Conservation (phyloP, 1,284 basidiomycete genomes). For the Waitea zeae region DNA sequence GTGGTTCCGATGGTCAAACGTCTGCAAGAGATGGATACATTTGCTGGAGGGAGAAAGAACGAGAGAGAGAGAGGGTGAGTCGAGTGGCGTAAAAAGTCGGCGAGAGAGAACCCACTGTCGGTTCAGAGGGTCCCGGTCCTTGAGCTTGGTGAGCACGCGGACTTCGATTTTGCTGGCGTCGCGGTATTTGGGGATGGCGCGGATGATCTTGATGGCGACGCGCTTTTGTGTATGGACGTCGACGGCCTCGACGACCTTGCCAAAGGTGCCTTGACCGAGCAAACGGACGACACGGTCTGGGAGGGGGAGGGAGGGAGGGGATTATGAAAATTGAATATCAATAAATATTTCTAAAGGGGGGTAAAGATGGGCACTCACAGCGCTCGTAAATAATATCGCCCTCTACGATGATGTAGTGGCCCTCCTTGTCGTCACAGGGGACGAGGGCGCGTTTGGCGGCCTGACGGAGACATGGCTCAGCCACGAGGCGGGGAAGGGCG, state of each 20-base stretch:
- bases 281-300: conserved; percentile 80
- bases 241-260: conserved; percentile 93
- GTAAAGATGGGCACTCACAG: conserved; percentile 47
- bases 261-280: conserved; percentile 96
- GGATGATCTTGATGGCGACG: conserved; percentile 98
- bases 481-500: conserved; percentile 10
- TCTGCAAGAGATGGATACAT: conserved; percentile 92
- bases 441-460: conserved; percentile 40
- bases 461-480: too few species aligned
- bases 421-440: conserved; percentile 86
- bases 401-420: conserved; percentile 84
- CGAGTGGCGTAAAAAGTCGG: conserved; percentile 5
- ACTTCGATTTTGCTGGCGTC: conserved; percentile 99
- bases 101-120: conserved; percentile 48
- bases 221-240: conserved; percentile 63
- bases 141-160: conserved; percentile 83
- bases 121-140: conserved; percentile 82
- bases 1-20: conserved; percentile 96
- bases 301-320: conserved; percentile 9
- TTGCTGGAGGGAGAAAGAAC: too few species aligned
- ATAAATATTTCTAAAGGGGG: conserved; percentile 5
- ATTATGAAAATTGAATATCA: conserved; percentile 4
- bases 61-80: too few species aligned
- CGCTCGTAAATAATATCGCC: conserved; percentile 76
- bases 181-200: conserved; percentile 91